These are phyloP conservation scores for Penicillium corylophilum DNA, from an alignment of 2,329 filamentous ascomycete genomes.

Conservation along the genomic window DNA sequence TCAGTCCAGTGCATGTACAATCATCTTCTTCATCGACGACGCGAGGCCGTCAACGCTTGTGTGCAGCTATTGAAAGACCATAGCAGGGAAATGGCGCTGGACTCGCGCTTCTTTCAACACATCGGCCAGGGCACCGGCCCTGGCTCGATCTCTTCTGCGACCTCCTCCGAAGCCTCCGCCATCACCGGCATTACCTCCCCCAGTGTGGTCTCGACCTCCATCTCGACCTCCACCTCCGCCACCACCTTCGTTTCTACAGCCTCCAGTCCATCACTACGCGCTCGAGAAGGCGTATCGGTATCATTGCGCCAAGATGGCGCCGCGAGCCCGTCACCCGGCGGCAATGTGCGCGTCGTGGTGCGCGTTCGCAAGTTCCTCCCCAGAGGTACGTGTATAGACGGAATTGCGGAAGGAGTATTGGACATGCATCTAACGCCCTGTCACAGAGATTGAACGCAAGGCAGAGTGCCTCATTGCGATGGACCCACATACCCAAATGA, in stretches of 20 bases:
- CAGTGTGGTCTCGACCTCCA: constrained; percentile 37
- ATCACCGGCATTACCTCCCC: constrained; percentile 38
- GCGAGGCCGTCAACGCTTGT: constrained; percentile 40
- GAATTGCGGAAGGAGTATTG: not conserved
- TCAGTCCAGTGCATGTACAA: constrained; percentile 42
- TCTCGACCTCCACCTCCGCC: constrained; percentile 38
- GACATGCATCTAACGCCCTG: not conserved
- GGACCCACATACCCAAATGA: constrained; percentile 83
- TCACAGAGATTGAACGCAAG: constrained; percentile 72
- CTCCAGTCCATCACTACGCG: constrained; percentile 75
- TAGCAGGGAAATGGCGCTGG: constrained; percentile 42
- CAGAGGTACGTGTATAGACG: constrained; percentile 59
- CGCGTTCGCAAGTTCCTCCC: constrained; percentile 76
- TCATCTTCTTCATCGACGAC: constrained; percentile 38
- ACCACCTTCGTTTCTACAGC: constrained; percentile 59
- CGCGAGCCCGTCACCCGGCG: constrained; percentile 57
- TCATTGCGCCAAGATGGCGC: constrained; percentile 48
- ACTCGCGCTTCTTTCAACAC: constrained; percentile 41
- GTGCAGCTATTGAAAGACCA: constrained; percentile 40
- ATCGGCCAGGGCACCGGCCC: constrained; percentile 29
- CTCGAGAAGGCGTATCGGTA: constrained; percentile 66
- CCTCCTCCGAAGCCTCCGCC: constrained; percentile 33
- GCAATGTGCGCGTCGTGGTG: constrained; percentile 81
- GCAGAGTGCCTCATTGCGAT: constrained; percentile 87
- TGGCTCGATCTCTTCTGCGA: constrained; percentile 36